Evolutionary conservation across 805 yeast species (phyloP), one percentile per base, ranked within the genome.

Genomic region (Ogataea thermomethanolica): DNA sequence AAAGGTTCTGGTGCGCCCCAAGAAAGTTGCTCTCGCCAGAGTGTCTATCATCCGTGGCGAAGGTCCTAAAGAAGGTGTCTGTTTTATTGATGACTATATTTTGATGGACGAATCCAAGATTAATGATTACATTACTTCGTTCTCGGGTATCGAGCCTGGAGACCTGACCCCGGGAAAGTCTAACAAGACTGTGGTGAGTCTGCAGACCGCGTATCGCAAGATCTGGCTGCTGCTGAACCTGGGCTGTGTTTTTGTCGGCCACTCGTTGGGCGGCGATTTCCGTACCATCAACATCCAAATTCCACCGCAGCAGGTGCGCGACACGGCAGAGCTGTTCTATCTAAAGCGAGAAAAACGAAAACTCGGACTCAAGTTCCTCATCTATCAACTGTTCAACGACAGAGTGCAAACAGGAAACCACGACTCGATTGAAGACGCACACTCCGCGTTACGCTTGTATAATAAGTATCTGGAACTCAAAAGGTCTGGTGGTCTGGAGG

Each of bases 361-460:
- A 45, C 68, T 93, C 25, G 86, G 96, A 3, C 72, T 93, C 51
- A 83, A 91, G 56, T 93, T 88, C 58, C 66, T 93, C 58, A 88
- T 95, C 9, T 89, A 89, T 73, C 78, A 79, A 22, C 69, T 91
- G 33, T 68, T 93, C 38, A 75, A 74, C 25, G 80, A 78, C 46
- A 74, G 79, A 35, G 95, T 95, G 24, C 99, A 93, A 60, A 79
- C 79, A 3, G 95, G 93, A 2, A 91, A 91, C 56, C 99, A 93
- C 62, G 98, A 95, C 59, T 91, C 98, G 1, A 89, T 93, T 32
- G 99, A 93, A 56, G 99, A 93, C 66, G 97, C 99, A 0, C 67
- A 71, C 41, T 83, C 95, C 8, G 98, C 99, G 0, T 70, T 93
- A 51, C 62, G 76, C 32, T 65, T 93, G 25, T 95, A 86, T 65